phyloP scores from a whole-genome alignment of 768 basidiomycete genomes.

The Tulasnella sp. region DNA sequence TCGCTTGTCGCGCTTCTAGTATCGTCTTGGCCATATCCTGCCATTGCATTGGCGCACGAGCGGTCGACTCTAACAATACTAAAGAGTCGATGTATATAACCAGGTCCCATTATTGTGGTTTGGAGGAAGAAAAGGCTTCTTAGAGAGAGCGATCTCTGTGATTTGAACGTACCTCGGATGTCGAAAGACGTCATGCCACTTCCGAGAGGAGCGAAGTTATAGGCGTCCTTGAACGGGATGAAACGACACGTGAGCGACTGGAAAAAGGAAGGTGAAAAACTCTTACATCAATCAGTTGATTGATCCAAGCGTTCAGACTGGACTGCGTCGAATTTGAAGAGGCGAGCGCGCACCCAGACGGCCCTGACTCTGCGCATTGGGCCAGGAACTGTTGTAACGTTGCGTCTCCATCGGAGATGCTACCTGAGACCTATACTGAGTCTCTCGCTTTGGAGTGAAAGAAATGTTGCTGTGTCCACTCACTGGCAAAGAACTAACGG shows the following conservation, averaged over 20 bases:
- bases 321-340: not conserved
- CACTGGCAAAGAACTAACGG: not conserved
- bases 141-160: not conserved
- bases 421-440: not conserved
- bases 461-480: too few relatives aligned
- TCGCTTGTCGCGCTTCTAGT: too few relatives aligned
- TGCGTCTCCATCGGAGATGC: not conserved
- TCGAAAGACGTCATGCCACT: not conserved
- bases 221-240: not conserved
- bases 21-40: too few relatives aligned
- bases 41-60: too few relatives aligned
- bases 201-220: not conserved
- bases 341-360: not conserved
- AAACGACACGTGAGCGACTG: not conserved
- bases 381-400: not conserved
- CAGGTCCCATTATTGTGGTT: not conserved
- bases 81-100: too few relatives aligned
- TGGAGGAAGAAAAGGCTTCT: not conserved
- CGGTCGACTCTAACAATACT: too few relatives aligned
- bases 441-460: too few relatives aligned
- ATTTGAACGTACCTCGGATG: not conserved
- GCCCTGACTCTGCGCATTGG: not conserved
- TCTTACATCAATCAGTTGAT: not conserved
- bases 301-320: not conserved
- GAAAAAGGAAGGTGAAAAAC: not conserved